Conservation (phyloP, 2,329 filamentous ascomycete species). For the Talaromyces sp. region DNA sequence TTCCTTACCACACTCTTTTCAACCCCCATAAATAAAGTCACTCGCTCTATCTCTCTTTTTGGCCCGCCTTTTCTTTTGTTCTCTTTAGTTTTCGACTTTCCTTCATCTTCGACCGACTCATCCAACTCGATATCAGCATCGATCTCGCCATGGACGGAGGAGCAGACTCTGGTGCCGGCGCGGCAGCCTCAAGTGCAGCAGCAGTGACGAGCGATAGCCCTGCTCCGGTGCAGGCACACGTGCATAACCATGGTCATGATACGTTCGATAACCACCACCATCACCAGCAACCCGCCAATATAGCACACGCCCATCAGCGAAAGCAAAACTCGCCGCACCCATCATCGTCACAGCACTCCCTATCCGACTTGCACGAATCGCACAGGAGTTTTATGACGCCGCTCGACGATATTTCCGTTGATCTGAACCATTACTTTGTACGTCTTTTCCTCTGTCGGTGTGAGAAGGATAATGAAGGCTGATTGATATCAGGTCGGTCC, state of each 20-base stretch:
- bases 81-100: not conserved
- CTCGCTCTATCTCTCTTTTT: not conserved
- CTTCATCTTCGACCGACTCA: not conserved
- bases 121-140: too few species aligned
- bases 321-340: conserved; percentile 19
- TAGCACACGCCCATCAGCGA: conserved; percentile 8
- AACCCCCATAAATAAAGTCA: not conserved
- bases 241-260: conserved; percentile 10
- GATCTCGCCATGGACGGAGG: conserved; percentile 8
- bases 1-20: not conserved
- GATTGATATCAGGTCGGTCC: conserved; percentile 38
- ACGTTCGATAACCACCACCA: conserved; percentile 6
- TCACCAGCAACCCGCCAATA: conserved; percentile 7
- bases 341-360: conserved; percentile 23
- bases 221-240: conserved; percentile 16
- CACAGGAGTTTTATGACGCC: conserved; percentile 1
- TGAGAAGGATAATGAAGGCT: not conserved
- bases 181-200: not conserved
- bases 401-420: conserved; percentile 23
- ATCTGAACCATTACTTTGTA: conserved; percentile 59
- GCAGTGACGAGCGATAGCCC: conserved; percentile 9
- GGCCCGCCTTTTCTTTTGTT: not conserved
- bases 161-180: conserved; percentile 8
- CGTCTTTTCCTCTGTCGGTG: conserved; percentile 12
- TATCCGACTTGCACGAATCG: conserved; percentile 24